Base-by-base conservation (phyloP, 352 stramenopile genomes). In the Globisporangium okanoganense region DNA sequence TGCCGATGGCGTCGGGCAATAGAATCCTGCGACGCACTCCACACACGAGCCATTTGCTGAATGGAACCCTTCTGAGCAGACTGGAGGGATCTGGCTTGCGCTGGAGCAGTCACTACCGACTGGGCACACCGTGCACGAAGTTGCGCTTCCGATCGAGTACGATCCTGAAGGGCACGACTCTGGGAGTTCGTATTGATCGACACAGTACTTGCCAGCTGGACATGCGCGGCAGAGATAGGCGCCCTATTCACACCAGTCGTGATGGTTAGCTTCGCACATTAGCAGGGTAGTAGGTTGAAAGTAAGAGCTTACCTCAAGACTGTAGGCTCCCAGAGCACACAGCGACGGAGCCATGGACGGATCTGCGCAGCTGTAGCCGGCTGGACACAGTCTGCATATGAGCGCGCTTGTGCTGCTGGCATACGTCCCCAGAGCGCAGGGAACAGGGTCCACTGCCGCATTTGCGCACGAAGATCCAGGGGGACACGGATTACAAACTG, bases 351-450 rank as follows among this genome's bases (percentile, higher is more conserved):
- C 64, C 7, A 71, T 56, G 4, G 67, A 71, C 35, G 65, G 58
- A 58, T 84, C 74, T 18, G 72, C 66, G 38, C 87, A 96, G 24
- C 62, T 68, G 61, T 86, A 72, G 1, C 87, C 85, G 29, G 70
- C 67, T 13, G 71, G 66, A 59, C 85, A 95, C 8, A 60, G 47
- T n/a, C 49, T 31, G 22, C 79, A 88, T 2, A 47, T 29, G 5
- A 47, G 24, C 16, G 52, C 45, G 36, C 64, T 58, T 27, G 64
- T 48, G 5, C 58, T 35, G 24, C 40, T 53, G 25, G 55, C 27
- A 22, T 61, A 61, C 27, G 41, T 52, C 25, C 55, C 55, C 3
- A 43, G 9, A 24, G 5, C n/a, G 29, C 33, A 55, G 7, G 44
- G 53, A 10, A 44, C 33, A 1, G 56, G 56, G n/a, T 44, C 47